phyloP scores from a whole-genome alignment of 176 grass and related monocot genomes.

The Phyllostachys edulis region DNA sequence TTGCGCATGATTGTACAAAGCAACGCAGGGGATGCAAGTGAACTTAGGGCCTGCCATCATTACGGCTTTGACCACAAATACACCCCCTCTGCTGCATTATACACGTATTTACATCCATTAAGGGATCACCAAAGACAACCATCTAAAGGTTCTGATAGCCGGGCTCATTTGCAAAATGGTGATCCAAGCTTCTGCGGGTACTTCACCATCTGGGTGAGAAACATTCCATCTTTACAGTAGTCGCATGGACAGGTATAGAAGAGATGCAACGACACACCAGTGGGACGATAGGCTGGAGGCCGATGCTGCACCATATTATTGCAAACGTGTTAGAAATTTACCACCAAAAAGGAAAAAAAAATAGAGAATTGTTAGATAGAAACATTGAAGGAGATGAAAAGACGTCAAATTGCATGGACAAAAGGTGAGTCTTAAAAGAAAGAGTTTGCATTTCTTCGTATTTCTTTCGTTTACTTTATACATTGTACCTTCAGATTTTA shows the following conservation, averaged over 20 bases:
- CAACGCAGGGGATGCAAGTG: constrained; percentile 23
- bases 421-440: neutral
- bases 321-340: constrained; percentile 6
- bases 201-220: constrained; percentile 11
- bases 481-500: neutral
- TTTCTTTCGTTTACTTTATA: neutral
- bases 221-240: constrained; percentile 29
- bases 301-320: constrained; percentile 34
- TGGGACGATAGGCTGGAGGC: neutral
- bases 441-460: neutral
- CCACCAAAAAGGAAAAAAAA: neutral
- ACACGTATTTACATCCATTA: constrained; percentile 48
- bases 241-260: constrained; percentile 26
- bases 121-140: neutral
- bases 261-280: constrained; percentile 14
- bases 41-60: constrained; percentile 44
- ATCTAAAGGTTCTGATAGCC: neutral
- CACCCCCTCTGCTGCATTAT: constrained; percentile 38
- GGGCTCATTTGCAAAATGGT: neutral
- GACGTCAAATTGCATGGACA: neutral
- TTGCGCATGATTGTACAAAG: constrained; percentile 14
- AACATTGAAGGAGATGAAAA: neutral
- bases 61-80: constrained; percentile 47
- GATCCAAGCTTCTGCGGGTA: constrained; percentile 10
- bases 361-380: neutral